A percentile compares a stretch with the other conserved stretches of the same genome.
Evolutionary conservation across 1,139 yeast genomes (phyloP).

Genomic region (Eremothecium cymbalariae): DNA sequence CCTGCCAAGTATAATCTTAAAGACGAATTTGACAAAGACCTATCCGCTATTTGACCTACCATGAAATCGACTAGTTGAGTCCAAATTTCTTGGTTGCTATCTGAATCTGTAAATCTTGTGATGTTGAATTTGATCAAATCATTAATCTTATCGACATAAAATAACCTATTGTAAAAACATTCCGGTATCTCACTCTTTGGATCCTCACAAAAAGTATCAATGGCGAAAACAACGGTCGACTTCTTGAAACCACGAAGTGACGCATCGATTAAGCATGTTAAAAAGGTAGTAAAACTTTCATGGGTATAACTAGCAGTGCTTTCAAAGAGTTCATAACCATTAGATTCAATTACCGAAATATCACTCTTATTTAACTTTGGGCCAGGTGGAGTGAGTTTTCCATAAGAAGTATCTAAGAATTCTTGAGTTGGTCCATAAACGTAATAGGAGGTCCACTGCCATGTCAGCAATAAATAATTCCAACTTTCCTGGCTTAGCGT

Average conservation of each 20-base stretch:
- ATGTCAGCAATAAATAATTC: slow-evolving; percentile 56
- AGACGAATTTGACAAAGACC: slow-evolving; percentile 34
- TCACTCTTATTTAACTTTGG: slow-evolving; percentile 37
- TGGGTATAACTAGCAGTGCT: slow-evolving; percentile 49
- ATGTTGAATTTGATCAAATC: slow-evolving; percentile 46
- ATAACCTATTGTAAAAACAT: slow-evolving; percentile 34
- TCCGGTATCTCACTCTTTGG: slow-evolving; percentile 12
- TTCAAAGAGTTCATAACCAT: slow-evolving; percentile 53
- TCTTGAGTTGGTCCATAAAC: slow-evolving; percentile 53
- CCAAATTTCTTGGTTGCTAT: slow-evolving; percentile 39
- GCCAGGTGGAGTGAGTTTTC: slow-evolving; percentile 34
- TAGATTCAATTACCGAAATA: slow-evolving; percentile 43
- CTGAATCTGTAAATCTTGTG: slow-evolving; percentile 38
- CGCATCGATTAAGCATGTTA: slow-evolving; percentile 40
- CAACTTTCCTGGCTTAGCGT: slow-evolving; percentile 54
- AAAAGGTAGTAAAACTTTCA: slow-evolving; percentile 41
- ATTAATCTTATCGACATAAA: slow-evolving; percentile 33
- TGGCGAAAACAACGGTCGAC: not conserved
- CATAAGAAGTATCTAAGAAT: slow-evolving; percentile 25
- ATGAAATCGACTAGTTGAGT: slow-evolving; percentile 38
- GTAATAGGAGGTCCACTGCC: slow-evolving; percentile 68
- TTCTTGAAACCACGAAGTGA: slow-evolving; percentile 12
- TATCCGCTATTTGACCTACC: slow-evolving; percentile 37
- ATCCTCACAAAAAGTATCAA: not conserved
- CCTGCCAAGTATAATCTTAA: slow-evolving; percentile 42